Evolutionary conservation across 1,139 yeast species (phyloP).

Genomic region (Spathaspora sp.): DNA sequence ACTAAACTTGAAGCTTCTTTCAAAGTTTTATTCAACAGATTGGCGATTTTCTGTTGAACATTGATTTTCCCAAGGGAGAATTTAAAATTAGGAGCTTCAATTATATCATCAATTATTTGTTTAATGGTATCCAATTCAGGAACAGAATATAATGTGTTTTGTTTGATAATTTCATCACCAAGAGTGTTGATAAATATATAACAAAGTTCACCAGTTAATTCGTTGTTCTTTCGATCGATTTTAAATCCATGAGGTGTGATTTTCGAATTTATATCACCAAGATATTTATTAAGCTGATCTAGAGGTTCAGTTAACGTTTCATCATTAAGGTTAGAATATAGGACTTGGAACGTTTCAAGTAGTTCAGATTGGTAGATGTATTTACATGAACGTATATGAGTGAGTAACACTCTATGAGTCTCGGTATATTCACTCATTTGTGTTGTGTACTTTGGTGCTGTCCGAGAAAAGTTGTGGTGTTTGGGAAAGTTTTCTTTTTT

Average conservation of each 20-base stretch:
- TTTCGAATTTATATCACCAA: slow-evolving; percentile 39
- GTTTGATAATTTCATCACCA: slow-evolving; percentile 41
- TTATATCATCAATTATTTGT: slow-evolving; percentile 45
- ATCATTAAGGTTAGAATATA: slow-evolving; percentile 10
- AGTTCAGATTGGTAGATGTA: slow-evolving; percentile 17
- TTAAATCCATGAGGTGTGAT: slow-evolving; percentile 45
- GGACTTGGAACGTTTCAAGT: slow-evolving; percentile 15
- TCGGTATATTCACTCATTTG: slow-evolving; percentile 18
- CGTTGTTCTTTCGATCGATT: slow-evolving; percentile 40
- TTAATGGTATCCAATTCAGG: slow-evolving; percentile 52
- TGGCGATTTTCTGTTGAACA: slow-evolving; percentile 28
- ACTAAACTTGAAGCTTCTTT: slow-evolving; percentile 39
- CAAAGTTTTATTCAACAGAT: slow-evolving; percentile 22
- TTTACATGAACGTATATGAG: slow-evolving; percentile 41
- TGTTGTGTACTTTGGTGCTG: neutral
- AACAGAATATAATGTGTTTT: slow-evolving; percentile 42
- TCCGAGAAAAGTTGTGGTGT: too few relatives aligned
- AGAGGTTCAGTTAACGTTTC: slow-evolving; percentile 7
- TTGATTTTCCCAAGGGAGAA: slow-evolving; percentile 29
- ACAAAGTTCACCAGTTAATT: slow-evolving; percentile 29
- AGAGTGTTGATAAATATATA: slow-evolving; percentile 45
- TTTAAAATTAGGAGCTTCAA: slow-evolving; percentile 26
- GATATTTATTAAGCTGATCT: slow-evolving; percentile 20
- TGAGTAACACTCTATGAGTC: slow-evolving; percentile 43
- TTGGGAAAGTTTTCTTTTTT: too few relatives aligned